Base-by-base conservation (phyloP, 2,329 filamentous ascomycete species). In the Cryphonectria parasitica region DNA sequence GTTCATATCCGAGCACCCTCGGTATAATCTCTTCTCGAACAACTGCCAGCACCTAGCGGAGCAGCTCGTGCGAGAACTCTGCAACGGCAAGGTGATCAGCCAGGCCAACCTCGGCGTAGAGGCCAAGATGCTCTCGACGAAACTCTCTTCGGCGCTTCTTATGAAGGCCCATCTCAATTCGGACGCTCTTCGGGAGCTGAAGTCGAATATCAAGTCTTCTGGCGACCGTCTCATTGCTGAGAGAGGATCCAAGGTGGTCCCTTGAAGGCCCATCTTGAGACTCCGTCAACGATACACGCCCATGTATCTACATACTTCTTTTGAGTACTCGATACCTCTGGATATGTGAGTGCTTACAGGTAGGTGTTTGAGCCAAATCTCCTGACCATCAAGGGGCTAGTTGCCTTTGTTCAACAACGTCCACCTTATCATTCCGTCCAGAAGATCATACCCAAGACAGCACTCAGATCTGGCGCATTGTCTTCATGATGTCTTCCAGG, bases 21-120 rank as follows among this genome's bases (percentile, higher is more conserved):
- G 75, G 36, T 79, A 80, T 61, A 75, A 78, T 31, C 73, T 79
- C 13, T 71, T 79, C 10, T 74, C 75, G 39, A 78, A 75, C 67
- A 80, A 79, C 70, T 79, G 78, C 58, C 78, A 80, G 69, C 75
- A 78, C 66, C 62, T 79, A 68, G 77, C 75, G 2, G 78, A 79
- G 70, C 75, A 69, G 22, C 75, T 80, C 1, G 77, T 80, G 56
- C 75, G 72, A 61, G 71, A 78, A 28, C 64, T 79, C 8, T 80
- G 78, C 66, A 68, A 79, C 56, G 76, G 77, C 56, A 78, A 74
- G 66, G 64, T 77, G 22, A 77, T 79, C 67, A 79, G 76, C 65
- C 75, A 77, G 73, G 73, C 76, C 25, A 79, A 78, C 70, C 70
- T 80, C 17, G 76, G 74, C 39, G 77, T 79, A 45, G 78, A 80